Conservation (phyloP, 371 early-diverging fungal genomes). For the Funneliformis caledonium region DNA sequence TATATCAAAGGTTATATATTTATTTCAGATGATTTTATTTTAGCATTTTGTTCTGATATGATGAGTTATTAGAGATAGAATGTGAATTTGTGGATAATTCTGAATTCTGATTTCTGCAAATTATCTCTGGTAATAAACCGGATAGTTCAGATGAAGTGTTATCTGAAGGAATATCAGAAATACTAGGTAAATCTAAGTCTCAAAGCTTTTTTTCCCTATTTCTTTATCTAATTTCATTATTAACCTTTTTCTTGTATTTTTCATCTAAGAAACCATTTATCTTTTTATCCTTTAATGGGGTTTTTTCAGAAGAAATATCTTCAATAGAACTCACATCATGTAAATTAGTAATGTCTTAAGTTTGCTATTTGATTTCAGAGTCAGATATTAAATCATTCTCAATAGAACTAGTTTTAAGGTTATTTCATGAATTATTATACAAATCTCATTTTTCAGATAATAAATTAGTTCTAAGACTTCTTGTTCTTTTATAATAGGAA, state of each 20-base stretch:
- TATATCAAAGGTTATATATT: conserved; percentile 22
- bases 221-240: conserved; percentile 21
- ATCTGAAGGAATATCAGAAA: background rate
- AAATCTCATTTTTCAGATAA: background rate
- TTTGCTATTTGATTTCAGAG: background rate
- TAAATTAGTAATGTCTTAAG: background rate
- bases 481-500: conserved; percentile 8
- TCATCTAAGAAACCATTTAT: conserved; percentile 23
- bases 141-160: no score
- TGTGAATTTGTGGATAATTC: background rate
- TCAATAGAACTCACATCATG: background rate
- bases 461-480: background rate
- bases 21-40: conserved; percentile 16
- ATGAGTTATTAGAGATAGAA: background rate
- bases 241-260: conserved; percentile 29
- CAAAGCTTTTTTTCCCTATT: conserved; percentile 35
- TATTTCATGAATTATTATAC: background rate
- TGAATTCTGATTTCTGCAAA: no score
- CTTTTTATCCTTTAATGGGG: conserved; percentile 14
- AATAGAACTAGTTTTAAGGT: no score
- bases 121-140: no score
- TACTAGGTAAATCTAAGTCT: background rate
- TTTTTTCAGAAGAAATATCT: no score
- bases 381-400: no score
- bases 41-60: background rate